Evolutionary conservation across 805 yeast species (phyloP).

Genomic region (Scheffersomyces ergatensis): DNA sequence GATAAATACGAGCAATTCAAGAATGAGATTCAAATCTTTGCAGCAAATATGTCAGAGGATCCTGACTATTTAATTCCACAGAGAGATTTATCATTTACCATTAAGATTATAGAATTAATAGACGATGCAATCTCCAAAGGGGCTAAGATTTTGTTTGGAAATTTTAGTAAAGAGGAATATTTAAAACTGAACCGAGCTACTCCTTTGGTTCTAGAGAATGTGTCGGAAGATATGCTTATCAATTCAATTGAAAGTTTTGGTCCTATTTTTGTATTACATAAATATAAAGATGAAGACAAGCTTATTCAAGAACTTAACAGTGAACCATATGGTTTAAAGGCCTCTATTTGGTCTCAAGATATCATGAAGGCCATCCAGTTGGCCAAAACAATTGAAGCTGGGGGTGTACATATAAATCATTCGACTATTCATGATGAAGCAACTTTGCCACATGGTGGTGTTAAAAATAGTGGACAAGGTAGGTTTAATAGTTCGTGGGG

Average conservation of each 20-base stretch:
- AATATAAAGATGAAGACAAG: slow-evolving; percentile 16
- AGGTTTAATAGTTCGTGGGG: slow-evolving; percentile 43
- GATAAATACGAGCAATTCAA: slow-evolving; percentile 27
- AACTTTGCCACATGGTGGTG: slow-evolving; percentile 45
- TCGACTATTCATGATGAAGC: slow-evolving; percentile 34
- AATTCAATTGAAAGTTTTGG: slow-evolving; percentile 40
- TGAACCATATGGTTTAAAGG: slow-evolving; percentile 35
- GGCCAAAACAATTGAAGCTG: slow-evolving; percentile 35
- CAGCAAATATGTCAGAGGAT: slow-evolving; percentile 11
- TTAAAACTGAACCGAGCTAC: slow-evolving; percentile 1
- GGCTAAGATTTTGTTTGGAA: slow-evolving; percentile 28
- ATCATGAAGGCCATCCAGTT: slow-evolving; percentile 27
- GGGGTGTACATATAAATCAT: slow-evolving; percentile 39
- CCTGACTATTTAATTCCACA: slow-evolving; percentile 22
- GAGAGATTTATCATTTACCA: slow-evolving; percentile 23
- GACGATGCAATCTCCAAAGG: slow-evolving; percentile 38
- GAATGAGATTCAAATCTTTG: slow-evolving; percentile 13
- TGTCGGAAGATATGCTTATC: slow-evolving; percentile 27
- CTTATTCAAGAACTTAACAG: slow-evolving; percentile 22
- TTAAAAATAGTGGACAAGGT: slow-evolving; percentile 38
- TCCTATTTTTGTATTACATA: slow-evolving; percentile 34
- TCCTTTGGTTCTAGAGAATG: slow-evolving; percentile 32
- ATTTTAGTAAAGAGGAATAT: slow-evolving; percentile 1
- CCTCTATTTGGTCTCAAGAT: slow-evolving; percentile 41
- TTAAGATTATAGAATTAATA: slow-evolving; percentile 21